A percentile compares a stretch with the other conserved stretches of the same genome.
Evolutionary conservation across 768 basidiomycete genomes (phyloP).

Genomic region (Boletellus ananiceps): DNA sequence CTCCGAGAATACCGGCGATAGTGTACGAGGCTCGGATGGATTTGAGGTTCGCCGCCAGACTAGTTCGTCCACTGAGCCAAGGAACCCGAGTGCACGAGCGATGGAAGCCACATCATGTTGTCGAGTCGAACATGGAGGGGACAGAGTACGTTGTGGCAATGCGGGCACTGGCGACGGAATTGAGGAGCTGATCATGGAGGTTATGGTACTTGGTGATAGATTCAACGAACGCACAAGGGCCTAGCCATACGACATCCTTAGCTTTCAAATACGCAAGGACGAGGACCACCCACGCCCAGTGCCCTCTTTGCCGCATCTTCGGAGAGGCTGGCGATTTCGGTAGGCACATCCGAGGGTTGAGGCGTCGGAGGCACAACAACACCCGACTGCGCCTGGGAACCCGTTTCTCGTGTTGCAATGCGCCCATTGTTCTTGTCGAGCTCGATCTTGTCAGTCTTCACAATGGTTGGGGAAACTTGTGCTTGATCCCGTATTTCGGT

Average conservation of each 20-base stretch:
- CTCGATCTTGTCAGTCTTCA: not conserved
- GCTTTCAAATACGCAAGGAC: not conserved
- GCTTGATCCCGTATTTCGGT: not conserved
- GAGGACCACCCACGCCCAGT: constrained; percentile 16
- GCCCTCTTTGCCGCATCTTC: constrained; percentile 21
- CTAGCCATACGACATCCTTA: constrained; percentile 6
- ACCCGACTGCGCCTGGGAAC: not conserved
- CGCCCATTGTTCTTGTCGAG: not conserved
- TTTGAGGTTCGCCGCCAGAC: constrained; percentile 23
- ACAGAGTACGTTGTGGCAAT: not conserved
- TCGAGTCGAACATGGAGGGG: not conserved
- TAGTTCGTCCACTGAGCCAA: constrained; percentile 25
- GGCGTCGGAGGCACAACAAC: not conserved
- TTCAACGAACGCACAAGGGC: constrained; percentile 10
- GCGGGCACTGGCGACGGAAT: not conserved
- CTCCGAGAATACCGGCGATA: constrained; percentile 20
- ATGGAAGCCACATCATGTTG: constrained; percentile 21
- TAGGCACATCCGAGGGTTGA: constrained; percentile 1
- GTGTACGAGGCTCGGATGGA: constrained; percentile 5
- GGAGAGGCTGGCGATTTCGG: constrained; percentile 18
- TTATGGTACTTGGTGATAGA: constrained; percentile 4
- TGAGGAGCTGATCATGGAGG: not conserved
- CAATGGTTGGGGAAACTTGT: not conserved
- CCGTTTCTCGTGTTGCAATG: not conserved
- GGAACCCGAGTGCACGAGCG: constrained; percentile 21